Conservation (phyloP, 495 filamentous ascomycete genomes). For the Trichocladium uniseriatum region DNA sequence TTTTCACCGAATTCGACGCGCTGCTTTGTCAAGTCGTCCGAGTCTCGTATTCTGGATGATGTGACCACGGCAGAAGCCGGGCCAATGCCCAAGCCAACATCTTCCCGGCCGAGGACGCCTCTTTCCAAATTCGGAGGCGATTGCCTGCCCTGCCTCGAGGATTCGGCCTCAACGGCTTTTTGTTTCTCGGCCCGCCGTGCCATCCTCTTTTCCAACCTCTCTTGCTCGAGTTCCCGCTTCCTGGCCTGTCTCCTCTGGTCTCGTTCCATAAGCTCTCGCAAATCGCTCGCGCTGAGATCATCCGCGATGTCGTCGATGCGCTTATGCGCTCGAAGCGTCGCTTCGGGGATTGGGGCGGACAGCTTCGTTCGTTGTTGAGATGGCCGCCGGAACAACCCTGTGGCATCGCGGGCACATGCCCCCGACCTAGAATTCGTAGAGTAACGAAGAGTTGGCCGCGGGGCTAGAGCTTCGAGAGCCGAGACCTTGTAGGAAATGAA, state of each 20-base stretch:
- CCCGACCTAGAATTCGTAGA: conserved; percentile 51
- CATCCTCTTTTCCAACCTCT: conserved; percentile 58
- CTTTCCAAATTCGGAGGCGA: conserved; percentile 46
- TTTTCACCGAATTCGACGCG: conserved; percentile 16
- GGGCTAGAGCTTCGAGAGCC: conserved; percentile 62
- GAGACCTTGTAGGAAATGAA: conserved; percentile 65
- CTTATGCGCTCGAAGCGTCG: conserved; percentile 56
- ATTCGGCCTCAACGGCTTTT: conserved; percentile 32
- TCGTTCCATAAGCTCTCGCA: conserved; percentile 77
- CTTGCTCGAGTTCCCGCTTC: conserved; percentile 61
- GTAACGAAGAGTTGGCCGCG: conserved; percentile 69
- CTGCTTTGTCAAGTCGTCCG: conserved; percentile 12
- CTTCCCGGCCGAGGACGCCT: conserved; percentile 45
- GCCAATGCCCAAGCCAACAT: conserved; percentile 35
- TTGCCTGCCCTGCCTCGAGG: conserved; percentile 34
- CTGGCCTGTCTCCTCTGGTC: conserved; percentile 69
- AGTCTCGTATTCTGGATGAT: conserved; percentile 35
- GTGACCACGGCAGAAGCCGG: conserved; percentile 38
- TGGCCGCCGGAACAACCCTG: conserved; percentile 25
- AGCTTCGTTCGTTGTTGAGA: conserved; percentile 35
- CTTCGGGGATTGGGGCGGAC: conserved; percentile 48
- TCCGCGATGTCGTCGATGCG: conserved; percentile 75
- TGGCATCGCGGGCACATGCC: conserved; percentile 10
- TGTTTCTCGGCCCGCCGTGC: conserved; percentile 64
- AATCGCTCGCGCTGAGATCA: conserved; percentile 64